These are phyloP conservation scores for Aspergillus unguis DNA, from an alignment of 2,329 filamentous ascomycete species.

Conservation along the genomic window DNA sequence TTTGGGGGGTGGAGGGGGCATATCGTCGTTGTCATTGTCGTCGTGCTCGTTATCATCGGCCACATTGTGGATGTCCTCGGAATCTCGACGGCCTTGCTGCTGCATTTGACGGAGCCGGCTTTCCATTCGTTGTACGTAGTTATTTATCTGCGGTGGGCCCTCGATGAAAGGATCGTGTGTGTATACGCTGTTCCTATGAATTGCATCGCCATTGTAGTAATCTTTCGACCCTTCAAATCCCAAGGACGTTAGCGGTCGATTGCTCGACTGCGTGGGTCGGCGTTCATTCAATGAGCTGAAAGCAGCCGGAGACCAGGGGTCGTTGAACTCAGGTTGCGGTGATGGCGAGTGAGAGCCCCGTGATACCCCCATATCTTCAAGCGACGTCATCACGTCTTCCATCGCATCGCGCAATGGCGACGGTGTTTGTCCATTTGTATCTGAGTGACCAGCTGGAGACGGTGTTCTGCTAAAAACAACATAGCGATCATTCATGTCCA, in stretches of 20 bases:
- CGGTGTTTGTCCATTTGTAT: constrained; percentile 68
- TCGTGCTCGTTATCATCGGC: constrained; percentile 40
- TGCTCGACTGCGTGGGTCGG: constrained; percentile 32
- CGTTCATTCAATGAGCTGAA: constrained; percentile 57
- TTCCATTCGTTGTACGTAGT: constrained; percentile 92
- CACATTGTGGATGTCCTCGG: constrained; percentile 52
- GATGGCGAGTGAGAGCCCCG: constrained; percentile 51
- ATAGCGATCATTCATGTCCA: constrained; percentile 43
- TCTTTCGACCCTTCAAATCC: constrained; percentile 60
- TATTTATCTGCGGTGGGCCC: constrained; percentile 69
- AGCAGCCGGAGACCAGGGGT: constrained; percentile 88
- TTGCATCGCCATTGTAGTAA: constrained; percentile 59
- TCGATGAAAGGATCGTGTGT: constrained; percentile 42
- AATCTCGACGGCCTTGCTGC: constrained; percentile 42
- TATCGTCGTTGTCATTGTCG: neutral
- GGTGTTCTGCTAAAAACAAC: constrained; percentile 42
- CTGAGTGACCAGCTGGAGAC: constrained; percentile 56
- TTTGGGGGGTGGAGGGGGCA: constrained; percentile 59
- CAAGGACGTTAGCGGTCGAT: constrained; percentile 69
- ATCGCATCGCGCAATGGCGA: constrained; percentile 92
- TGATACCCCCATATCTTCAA: constrained; percentile 76
- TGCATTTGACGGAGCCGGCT: constrained; percentile 71
- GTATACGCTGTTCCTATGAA: constrained; percentile 42
- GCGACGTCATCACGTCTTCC: constrained; percentile 95
- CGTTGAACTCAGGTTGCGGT: constrained; percentile 51